A percentile compares a stretch with the other conserved stretches of the same genome.
phyloP scores from a whole-genome alignment of 352 stramenopile species.

The Phytophthora uliginosa region DNA sequence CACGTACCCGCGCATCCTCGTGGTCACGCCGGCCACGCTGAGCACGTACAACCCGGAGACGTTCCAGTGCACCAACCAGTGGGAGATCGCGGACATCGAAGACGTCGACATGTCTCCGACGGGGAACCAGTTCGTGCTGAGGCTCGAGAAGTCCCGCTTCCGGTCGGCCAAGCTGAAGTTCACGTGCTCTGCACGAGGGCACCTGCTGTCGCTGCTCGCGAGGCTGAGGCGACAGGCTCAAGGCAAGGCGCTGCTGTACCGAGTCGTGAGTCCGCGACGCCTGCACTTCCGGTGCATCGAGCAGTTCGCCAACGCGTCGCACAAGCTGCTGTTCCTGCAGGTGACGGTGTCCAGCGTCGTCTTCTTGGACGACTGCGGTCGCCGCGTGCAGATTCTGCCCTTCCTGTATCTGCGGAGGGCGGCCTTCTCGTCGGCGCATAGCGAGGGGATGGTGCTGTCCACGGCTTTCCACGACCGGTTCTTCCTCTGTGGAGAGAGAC shows the following conservation, averaged over 20 bases:
- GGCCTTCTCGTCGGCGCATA: conserved; percentile 50
- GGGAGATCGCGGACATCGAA: conserved; percentile 72
- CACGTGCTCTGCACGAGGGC: conserved; percentile 57
- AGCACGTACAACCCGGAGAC: conserved; percentile 76
- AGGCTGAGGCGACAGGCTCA: conserved; percentile 56
- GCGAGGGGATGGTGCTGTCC: conserved; percentile 66
- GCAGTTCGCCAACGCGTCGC: conserved; percentile 73
- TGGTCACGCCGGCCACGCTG: conserved; percentile 60
- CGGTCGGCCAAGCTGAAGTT: conserved; percentile 65
- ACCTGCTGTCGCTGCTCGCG: conserved; percentile 66
- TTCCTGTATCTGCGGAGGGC: conserved; percentile 69
- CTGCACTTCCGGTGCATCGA: conserved; percentile 73
- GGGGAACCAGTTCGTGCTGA: conserved; percentile 65
- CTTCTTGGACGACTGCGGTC: conserved; percentile 63
- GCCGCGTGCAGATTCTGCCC: conserved; percentile 51
- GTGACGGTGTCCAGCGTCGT: conserved; percentile 59
- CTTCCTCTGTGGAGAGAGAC: conserved; percentile 68
- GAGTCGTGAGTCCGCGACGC: conserved; percentile 33
- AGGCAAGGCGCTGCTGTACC: conserved; percentile 49
- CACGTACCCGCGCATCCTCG: conserved; percentile 66
- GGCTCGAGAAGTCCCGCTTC: conserved; percentile 76
- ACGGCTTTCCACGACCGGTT: conserved; percentile 76
- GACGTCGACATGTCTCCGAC: conserved; percentile 51
- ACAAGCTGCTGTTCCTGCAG: conserved; percentile 61
- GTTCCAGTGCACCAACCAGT: conserved; percentile 78